These are phyloP conservation scores for Pyrenula aspistea DNA, from an alignment of 495 filamentous ascomycete species.

Conservation along the genomic window DNA sequence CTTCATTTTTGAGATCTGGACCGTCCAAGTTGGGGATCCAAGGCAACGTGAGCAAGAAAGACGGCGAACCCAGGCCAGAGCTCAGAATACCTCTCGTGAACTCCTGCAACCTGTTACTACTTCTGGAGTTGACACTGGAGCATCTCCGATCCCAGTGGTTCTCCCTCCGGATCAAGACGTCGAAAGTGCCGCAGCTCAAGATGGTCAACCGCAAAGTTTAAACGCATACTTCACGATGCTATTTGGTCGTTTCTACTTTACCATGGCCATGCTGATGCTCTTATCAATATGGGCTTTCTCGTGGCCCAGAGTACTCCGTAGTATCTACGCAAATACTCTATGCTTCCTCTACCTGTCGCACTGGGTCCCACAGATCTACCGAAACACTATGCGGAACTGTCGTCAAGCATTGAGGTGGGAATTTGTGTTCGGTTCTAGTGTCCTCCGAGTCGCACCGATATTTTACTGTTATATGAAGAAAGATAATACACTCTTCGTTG, in stretches of 20 bases:
- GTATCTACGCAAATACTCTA: conserved; percentile 56
- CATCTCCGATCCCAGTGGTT: conserved; percentile 49
- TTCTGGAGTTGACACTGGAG: conserved; percentile 26
- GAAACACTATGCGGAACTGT: conserved; percentile 84
- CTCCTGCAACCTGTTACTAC: conserved; percentile 57
- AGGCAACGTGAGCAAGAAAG: conserved; percentile 41
- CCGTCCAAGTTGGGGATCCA: conserved; percentile 72
- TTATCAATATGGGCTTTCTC: conserved; percentile 62
- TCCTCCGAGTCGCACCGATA: conserved; percentile 64
- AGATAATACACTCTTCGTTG: conserved; percentile 71
- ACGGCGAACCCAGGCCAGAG: conserved; percentile 18
- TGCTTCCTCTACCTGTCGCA: conserved; percentile 71
- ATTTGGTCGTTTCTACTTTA: conserved; percentile 65
- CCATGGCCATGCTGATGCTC: conserved; percentile 58
- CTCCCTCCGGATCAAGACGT: conserved; percentile 77
- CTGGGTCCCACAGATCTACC: conserved; percentile 82
- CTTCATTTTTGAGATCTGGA: conserved; percentile 82
- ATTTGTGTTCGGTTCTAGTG: conserved; percentile 74
- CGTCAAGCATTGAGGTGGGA: conserved; percentile 78
- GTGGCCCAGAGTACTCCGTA: conserved; percentile 58
- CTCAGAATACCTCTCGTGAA: conserved; percentile 20
- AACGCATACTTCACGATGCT: conserved; percentile 57
- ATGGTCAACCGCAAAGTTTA: conserved; percentile 25
- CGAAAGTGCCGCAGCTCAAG: conserved; percentile 40
- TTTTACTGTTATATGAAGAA: conserved; percentile 64